Evolutionary conservation across 176 grass and related monocot species (phyloP), one percentile per base, ranked within the genome.

Genomic region (Eragrostis nindensis): DNA sequence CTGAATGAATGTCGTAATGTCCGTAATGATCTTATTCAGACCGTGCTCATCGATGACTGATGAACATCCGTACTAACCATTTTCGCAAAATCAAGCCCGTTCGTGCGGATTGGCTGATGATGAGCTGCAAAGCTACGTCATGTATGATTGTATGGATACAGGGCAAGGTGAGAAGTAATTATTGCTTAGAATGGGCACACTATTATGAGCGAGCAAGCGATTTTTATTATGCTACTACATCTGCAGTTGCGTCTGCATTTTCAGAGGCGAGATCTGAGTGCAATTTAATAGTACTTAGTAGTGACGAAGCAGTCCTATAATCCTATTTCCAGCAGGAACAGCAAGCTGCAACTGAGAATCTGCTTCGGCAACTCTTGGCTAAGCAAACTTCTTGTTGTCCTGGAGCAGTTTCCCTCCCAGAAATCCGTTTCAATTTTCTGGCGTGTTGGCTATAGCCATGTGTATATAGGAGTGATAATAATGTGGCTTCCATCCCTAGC

Each of bases 121-220:
- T 10, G 57, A 24, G 18, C 43, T 62, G 25, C 7, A 67, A 64
- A 76, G 5, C 53, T 62, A 3, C 36, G 44, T 64, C 32, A 64
- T 73, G 47, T 63, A 82, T 49, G 27, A 65, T 78, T 39, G 77
- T 71, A 68, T 68, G 71, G 52, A 68, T 38, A 19, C 45, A 77
- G 55, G 13, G 25, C 63, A 81, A 47, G 27, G 27, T 36, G 64
- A 70, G 14, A 38, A 54, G 16, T 30, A 62, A 87, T 76, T 70
- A 54, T 76, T 62, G 44, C 71, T 62, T 32, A 2, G 19, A 78
- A 78, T 56, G 19, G 47, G 68, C 68, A 73, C 9, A 56, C 24
- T 62, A 27, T 73, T 42, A 27, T 21, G 70, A 61, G 8, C 39
- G 3, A 30, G 11, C 21, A 45, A 48, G 16, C 4, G 17, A 46